Conservation (phyloP, 1,284 basidiomycete genomes). For the Cryptococcus maquisensis region DNA sequence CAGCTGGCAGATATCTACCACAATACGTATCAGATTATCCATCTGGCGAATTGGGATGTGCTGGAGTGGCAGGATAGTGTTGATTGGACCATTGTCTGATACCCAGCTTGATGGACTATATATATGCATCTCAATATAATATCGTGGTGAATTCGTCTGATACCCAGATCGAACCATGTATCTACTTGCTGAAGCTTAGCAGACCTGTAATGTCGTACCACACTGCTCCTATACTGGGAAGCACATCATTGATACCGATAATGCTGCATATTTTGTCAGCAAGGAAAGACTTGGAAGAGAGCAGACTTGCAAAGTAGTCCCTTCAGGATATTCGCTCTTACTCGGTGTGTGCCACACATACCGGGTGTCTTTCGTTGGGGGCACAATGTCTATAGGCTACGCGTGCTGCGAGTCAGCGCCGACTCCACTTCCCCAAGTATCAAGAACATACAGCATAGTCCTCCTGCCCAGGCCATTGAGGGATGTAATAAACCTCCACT, state of each 20-base stretch:
- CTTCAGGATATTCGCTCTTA: slow-evolving; percentile 16
- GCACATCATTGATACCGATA: slow-evolving; percentile 27
- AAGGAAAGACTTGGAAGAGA: neutral
- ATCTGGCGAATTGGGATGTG: slow-evolving; percentile 13
- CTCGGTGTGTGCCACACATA: slow-evolving; percentile 25
- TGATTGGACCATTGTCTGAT: neutral
- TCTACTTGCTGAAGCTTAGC: slow-evolving; percentile 4
- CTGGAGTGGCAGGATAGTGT: slow-evolving; percentile 9
- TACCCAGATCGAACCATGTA: neutral
- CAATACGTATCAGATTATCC: slow-evolving; percentile 16
- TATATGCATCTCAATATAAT: neutral
- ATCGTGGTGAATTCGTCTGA: neutral
- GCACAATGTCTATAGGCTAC: slow-evolving; percentile 14
- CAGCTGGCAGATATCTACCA: slow-evolving; percentile 17
- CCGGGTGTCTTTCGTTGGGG: slow-evolving; percentile 11
- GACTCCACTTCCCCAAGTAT: neutral
- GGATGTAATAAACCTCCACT: slow-evolving; percentile 34
- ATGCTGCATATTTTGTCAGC: slow-evolving; percentile 16
- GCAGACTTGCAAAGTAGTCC: slow-evolving; percentile 24
- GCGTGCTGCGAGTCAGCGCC: neutral
- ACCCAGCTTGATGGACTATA: neutral
- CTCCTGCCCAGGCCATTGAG: slow-evolving; percentile 26
- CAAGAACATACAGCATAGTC: slow-evolving; percentile 23
- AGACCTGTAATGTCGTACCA: slow-evolving; percentile 35
- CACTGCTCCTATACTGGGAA: slow-evolving; percentile 9